Conservation (phyloP, 1,284 basidiomycete species). For the Ustilago hordei region DNA sequence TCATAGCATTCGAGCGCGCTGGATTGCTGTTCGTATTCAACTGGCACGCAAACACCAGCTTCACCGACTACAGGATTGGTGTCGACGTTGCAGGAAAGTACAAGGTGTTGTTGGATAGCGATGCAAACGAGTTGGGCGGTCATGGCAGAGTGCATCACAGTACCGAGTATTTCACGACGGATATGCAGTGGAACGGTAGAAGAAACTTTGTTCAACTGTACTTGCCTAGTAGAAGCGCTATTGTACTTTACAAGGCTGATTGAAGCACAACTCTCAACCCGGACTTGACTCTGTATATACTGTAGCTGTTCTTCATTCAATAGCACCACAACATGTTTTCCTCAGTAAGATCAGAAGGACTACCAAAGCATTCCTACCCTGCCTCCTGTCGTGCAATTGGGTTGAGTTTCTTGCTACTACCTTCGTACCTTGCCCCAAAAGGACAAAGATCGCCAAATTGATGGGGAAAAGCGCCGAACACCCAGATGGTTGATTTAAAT, state of each 20-base stretch:
- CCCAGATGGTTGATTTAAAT: not conserved
- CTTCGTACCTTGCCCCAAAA: too few species aligned
- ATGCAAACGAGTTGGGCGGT: conserved; percentile 83
- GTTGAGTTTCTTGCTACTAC: too few species aligned
- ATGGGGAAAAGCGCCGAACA: not conserved
- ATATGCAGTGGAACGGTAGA: conserved; percentile 89
- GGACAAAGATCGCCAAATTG: too few species aligned
- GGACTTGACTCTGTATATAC: not conserved
- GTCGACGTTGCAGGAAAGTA: conserved; percentile 90
- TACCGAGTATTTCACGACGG: conserved; percentile 82
- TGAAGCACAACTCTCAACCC: not conserved
- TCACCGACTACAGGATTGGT: conserved; percentile 91
- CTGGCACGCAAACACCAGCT: conserved; percentile 89
- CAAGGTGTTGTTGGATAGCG: conserved; percentile 81
- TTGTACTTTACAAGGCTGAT: conserved; percentile 73
- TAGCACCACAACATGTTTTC: too few species aligned
- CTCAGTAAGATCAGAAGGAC: too few species aligned
- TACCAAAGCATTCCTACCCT: too few species aligned
- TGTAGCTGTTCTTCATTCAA: not conserved
- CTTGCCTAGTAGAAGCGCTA: conserved; percentile 79
- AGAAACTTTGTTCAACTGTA: conserved; percentile 81
- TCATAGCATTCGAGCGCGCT: conserved; percentile 92
- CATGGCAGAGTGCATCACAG: conserved; percentile 80
- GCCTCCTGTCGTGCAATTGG: too few species aligned
- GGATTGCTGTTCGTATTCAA: conserved; percentile 96